Percentiles rank a stretch among this genome's conserved stretches.
Conservation (phyloP, 345 rosid species). For the Gossypium thurberi region DNA sequence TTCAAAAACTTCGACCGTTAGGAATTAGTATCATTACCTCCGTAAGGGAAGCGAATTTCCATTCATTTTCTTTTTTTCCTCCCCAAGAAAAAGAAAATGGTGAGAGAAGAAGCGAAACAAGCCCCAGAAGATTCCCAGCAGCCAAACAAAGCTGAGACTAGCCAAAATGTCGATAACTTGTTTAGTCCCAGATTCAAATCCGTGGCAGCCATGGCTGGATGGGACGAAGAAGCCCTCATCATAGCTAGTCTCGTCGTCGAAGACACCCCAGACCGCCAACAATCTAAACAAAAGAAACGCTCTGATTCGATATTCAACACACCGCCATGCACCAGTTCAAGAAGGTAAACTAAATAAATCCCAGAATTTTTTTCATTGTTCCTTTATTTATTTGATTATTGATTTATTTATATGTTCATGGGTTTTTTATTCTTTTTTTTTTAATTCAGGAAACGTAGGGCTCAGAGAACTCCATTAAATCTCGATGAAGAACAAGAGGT, state of each 20-base stretch:
- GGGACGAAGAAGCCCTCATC: constrained; percentile 88
- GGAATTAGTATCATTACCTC: not conserved
- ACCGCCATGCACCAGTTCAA: constrained; percentile 56
- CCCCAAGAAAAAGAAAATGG: constrained; percentile 30
- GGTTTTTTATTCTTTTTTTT: not conserved
- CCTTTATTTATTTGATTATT: not conserved
- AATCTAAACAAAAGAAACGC: constrained; percentile 51
- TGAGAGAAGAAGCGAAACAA: constrained; percentile 21
- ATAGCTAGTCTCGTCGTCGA: constrained; percentile 71
- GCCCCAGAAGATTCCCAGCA: constrained; percentile 24
- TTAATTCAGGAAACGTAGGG: constrained; percentile 47
- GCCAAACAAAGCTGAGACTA: constrained; percentile 20
- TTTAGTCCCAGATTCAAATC: constrained; percentile 87
- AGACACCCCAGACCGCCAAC: constrained; percentile 73
- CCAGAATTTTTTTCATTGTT: not conserved
- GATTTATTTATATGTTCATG: not conserved
- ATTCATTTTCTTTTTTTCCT: not conserved
- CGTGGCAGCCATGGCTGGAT: constrained; percentile 88
- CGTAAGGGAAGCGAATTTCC: not conserved
- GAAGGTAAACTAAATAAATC: constrained; percentile 43
- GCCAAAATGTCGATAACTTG: constrained; percentile 29
- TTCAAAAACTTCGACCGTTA: constrained; percentile 16
- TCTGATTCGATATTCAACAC: constrained; percentile 49
- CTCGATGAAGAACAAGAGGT: constrained; percentile 46
- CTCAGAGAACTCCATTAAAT: constrained; percentile 44